Percentiles rank a stretch among this genome's conserved stretches.
phyloP scores from a whole-genome alignment of 202 grass and related monocot species.

The Panicum virgatum region DNA sequence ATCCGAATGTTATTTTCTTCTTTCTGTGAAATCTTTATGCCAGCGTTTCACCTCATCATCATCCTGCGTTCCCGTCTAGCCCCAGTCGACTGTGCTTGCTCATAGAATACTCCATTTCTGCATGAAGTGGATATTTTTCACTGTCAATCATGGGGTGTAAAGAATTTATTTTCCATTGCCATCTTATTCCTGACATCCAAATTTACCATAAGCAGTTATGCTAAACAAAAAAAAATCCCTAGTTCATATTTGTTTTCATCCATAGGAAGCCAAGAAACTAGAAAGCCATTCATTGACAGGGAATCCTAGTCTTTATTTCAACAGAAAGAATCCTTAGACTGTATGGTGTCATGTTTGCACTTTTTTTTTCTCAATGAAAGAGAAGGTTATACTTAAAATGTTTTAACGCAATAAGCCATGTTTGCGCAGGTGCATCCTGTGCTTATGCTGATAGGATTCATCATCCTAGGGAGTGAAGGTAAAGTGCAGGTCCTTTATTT shows the following conservation, averaged over 20 bases:
- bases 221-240: background rate
- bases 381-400: background rate
- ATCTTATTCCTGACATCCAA: background rate
- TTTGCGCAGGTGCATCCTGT: constrained; percentile 63
- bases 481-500: background rate
- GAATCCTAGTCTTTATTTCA: background rate
- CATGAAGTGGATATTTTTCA: background rate
- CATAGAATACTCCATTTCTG: background rate
- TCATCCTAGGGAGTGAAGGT: constrained; percentile 66
- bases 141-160: background rate
- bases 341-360: background rate
- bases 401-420: background rate
- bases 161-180: background rate
- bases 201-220: background rate
- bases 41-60: background rate
- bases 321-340: background rate
- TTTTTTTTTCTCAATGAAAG: background rate
- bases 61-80: background rate
- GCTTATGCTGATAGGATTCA: constrained; percentile 70
- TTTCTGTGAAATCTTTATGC: background rate
- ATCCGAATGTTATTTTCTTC: background rate
- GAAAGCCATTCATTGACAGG: background rate
- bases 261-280: background rate
- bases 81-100: background rate
- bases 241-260: background rate